Conservation (phyloP, 768 basidiomycete genomes). For the Tulasnella sp. region DNA sequence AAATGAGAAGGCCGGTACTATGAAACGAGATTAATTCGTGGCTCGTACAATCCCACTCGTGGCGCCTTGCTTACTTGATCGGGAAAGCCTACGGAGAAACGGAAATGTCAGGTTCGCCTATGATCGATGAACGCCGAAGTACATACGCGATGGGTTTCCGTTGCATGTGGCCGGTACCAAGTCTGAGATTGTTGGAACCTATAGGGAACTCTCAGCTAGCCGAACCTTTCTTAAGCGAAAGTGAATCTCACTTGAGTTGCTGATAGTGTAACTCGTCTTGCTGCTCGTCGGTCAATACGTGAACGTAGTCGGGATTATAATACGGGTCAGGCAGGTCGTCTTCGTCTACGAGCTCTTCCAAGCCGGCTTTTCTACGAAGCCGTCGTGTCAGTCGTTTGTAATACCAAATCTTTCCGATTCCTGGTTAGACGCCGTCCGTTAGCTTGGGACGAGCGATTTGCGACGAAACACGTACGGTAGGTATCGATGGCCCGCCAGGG, state of each 20-base stretch:
- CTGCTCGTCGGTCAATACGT: slow-evolving; percentile 62
- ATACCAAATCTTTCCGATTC: slow-evolving; percentile 68
- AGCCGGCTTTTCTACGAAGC: slow-evolving; percentile 56
- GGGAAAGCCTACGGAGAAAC: slow-evolving; percentile 54
- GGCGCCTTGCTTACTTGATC: slow-evolving; percentile 49
- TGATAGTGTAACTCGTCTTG: slow-evolving; percentile 56
- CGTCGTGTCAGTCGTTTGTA: slow-evolving; percentile 59
- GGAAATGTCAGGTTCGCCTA: slow-evolving; percentile 20
- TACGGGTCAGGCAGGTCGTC: slow-evolving; percentile 79
- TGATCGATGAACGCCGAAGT: neutral
- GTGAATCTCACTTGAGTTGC: slow-evolving; percentile 18
- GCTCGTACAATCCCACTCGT: slow-evolving; percentile 31
- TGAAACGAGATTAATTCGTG: neutral
- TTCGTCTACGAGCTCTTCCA: slow-evolving; percentile 65
- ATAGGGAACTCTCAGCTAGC: neutral
- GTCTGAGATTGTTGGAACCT: slow-evolving; percentile 69
- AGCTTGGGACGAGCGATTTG: neutral
- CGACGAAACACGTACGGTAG: slow-evolving; percentile 50
- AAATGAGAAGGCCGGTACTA: slow-evolving; percentile 68
- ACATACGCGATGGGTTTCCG: slow-evolving; percentile 53
- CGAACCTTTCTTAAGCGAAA: neutral
- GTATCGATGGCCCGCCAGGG: slow-evolving; percentile 73
- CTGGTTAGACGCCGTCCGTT: slow-evolving; percentile 38
- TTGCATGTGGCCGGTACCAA: slow-evolving; percentile 84
- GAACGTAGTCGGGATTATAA: slow-evolving; percentile 66